Base-by-base conservation (phyloP, 768 basidiomycete species). In the Phaeotremella skinneri region DNA sequence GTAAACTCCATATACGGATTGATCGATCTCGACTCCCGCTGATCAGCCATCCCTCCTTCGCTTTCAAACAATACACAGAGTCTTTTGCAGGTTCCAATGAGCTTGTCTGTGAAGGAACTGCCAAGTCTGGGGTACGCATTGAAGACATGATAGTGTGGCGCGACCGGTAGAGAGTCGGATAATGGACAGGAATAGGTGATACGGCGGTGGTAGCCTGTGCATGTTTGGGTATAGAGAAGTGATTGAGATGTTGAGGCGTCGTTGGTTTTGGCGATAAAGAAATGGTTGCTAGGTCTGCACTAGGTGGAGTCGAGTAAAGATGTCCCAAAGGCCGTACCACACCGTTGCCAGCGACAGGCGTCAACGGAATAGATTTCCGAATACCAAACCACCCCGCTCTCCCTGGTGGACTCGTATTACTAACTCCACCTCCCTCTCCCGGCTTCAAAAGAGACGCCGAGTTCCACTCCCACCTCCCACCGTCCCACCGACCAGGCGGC, bases 21-120 rank as follows among this genome's bases (percentile, higher is more conserved):
- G 64, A 52, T 26, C 56, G 23, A 52, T 73, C 72, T 30, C 69
- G 41, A 5, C 62, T 62, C 1, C 69, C 72, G 23, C 62, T 67
- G 25, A 70, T 56, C n/a, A 73, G 27, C 61, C 62, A 70, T 2
- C 32, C 34, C 17, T 51, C 26, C 2, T 17, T 17, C 7, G 47
- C 4, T 0, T 57, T 45, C 9, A 64, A 16, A 42, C 64, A 64
- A 42, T 73, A 73, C 1, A 67, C 64, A 13, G 60, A 37, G 41
- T 63, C 66, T 7, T 49, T 49, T 21, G 43, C 11, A 14, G 43
- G 21, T 7, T 7, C 21, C 43, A 45, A 45, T 6, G 43, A 13
- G 13, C 7, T 9, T 21, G 7, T 45, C 9, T 7, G 6, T 13
- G 21, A 14, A 14, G 11, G 13, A 20, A 45, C 21, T 21, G 11